Evolutionary conservation across 495 filamentous ascomycete genomes (phyloP).

Genomic region (Hypoxylon subgilvum): DNA sequence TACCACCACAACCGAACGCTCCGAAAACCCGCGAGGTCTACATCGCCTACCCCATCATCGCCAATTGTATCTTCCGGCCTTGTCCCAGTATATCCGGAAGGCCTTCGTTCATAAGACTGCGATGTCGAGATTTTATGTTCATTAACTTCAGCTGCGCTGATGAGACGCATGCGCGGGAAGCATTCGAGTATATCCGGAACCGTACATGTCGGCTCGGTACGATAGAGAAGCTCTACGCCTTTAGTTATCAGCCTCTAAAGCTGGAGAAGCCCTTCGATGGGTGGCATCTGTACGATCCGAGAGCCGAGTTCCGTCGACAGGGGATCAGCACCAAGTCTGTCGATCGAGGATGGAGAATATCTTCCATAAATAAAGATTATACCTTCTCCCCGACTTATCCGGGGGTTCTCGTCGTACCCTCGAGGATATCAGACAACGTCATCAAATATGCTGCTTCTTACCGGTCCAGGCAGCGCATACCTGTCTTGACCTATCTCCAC

Average conservation of each 20-base stretch:
- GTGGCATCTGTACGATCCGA: constrained; percentile 87
- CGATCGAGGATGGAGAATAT: constrained; percentile 86
- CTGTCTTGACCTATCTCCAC: constrained; percentile 88
- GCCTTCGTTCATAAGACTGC: constrained; percentile 82
- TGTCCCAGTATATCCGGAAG: constrained; percentile 72
- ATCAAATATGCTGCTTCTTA: constrained; percentile 92
- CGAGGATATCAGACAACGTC: constrained; percentile 90
- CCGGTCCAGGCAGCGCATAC: constrained; percentile 85
- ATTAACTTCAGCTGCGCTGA: constrained; percentile 85
- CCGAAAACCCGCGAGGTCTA: constrained; percentile 76
- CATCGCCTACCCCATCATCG: constrained; percentile 93
- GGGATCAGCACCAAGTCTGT: constrained; percentile 77
- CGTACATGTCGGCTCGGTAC: constrained; percentile 83
- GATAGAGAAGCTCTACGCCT: constrained; percentile 91
- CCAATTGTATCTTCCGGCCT: constrained; percentile 72
- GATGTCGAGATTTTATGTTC: constrained; percentile 90
- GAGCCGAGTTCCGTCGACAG: constrained; percentile 78
- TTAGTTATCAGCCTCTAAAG: constrained; percentile 75
- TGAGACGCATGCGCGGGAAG: constrained; percentile 78
- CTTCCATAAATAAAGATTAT: constrained; percentile 87
- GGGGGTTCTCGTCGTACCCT: constrained; percentile 79
- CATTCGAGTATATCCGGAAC: constrained; percentile 83
- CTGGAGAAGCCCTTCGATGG: constrained; percentile 78
- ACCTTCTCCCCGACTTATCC: constrained; percentile 95
- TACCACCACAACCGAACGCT: constrained; percentile 29